A percentile compares a stretch with the other conserved stretches of the same genome.
These are phyloP conservation scores for Claviceps maximensis DNA, from an alignment of 2,329 filamentous ascomycete species.

Conservation along the genomic window DNA sequence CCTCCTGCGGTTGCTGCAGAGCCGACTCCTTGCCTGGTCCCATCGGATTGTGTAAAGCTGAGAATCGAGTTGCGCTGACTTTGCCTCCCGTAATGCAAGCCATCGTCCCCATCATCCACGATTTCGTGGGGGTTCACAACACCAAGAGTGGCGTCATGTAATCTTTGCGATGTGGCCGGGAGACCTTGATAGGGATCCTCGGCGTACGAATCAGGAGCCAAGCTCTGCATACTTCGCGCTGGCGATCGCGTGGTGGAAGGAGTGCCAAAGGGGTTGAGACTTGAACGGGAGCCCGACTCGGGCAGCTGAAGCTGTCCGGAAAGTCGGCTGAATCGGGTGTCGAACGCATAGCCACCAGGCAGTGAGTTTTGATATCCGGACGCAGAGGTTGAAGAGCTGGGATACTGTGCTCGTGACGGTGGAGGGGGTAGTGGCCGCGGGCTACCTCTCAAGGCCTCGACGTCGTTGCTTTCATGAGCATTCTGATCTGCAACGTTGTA, in stretches of 20 bases:
- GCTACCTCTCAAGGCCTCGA: constrained; percentile 43
- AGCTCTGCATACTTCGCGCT: constrained; percentile 36
- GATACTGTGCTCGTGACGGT: constrained; percentile 20
- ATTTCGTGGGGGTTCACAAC: constrained; percentile 68
- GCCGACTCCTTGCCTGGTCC: constrained; percentile 13
- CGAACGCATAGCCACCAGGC: constrained; percentile 10
- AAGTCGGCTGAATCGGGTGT: neutral
- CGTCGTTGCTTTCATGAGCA: constrained; percentile 50
- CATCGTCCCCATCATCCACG: constrained; percentile 79
- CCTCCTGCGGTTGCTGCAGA: constrained; percentile 32
- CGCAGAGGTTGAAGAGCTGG: constrained; percentile 7
- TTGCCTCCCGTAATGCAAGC: constrained; percentile 42
- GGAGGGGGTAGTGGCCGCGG: constrained; percentile 23
- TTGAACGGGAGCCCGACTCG: constrained; percentile 30
- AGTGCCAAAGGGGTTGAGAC: constrained; percentile 25
- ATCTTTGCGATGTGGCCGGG: constrained; percentile 9
- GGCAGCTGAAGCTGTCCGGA: constrained; percentile 8
- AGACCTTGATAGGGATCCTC: constrained; percentile 53
- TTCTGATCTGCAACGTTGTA: constrained; percentile 52
- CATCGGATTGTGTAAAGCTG: constrained; percentile 35
- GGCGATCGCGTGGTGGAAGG: constrained; percentile 26
- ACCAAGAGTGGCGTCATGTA: constrained; percentile 36
- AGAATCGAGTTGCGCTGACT: constrained; percentile 44
- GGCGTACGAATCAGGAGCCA: constrained; percentile 33
- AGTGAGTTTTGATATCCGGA: constrained; percentile 11